These are phyloP conservation scores for Inga laurina DNA, from an alignment of 306 rosid genomes.

Conservation along the genomic window DNA sequence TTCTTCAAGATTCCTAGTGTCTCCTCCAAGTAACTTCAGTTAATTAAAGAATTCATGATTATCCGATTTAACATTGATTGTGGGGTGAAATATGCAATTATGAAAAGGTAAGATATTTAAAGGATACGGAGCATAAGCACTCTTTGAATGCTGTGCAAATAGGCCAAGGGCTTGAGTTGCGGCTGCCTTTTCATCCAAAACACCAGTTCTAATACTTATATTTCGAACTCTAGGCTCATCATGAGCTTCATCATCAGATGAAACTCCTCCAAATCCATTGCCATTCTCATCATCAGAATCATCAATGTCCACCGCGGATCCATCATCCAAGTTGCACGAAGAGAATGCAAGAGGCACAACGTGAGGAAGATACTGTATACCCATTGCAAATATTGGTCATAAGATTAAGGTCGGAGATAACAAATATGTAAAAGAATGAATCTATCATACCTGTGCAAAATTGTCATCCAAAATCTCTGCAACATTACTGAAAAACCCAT, in stretches of 20 bases:
- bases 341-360: constrained; percentile 90
- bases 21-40: constrained; percentile 91
- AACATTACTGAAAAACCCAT: constrained; percentile 96
- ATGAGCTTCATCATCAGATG: constrained; percentile 96
- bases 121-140: constrained; percentile 92
- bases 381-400: constrained; percentile 30
- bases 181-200: constrained; percentile 98
- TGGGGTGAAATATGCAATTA: constrained; percentile 1
- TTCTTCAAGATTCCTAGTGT: constrained; percentile 74
- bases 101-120: constrained; percentile 8
- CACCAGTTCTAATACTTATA: constrained; percentile 94
- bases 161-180: constrained; percentile 99
- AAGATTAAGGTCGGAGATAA: constrained; percentile 35
- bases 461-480: constrained; percentile 89
- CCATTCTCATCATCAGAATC: constrained; percentile 80
- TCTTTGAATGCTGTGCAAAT: constrained; percentile 87
- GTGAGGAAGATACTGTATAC: constrained; percentile 92
- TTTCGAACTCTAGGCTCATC: constrained; percentile 98
- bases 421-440: constrained; percentile 27
- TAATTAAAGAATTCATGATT: constrained; percentile 48
- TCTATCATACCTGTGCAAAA: constrained; percentile 71
- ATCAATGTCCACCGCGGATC: constrained; percentile 90
- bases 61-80: constrained; percentile 14
- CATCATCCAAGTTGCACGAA: constrained; percentile 98
- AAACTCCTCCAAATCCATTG: constrained; percentile 96